Evolutionary conservation across 208 protist genomes (phyloP).

Genomic region (Crithidia sp.): DNA sequence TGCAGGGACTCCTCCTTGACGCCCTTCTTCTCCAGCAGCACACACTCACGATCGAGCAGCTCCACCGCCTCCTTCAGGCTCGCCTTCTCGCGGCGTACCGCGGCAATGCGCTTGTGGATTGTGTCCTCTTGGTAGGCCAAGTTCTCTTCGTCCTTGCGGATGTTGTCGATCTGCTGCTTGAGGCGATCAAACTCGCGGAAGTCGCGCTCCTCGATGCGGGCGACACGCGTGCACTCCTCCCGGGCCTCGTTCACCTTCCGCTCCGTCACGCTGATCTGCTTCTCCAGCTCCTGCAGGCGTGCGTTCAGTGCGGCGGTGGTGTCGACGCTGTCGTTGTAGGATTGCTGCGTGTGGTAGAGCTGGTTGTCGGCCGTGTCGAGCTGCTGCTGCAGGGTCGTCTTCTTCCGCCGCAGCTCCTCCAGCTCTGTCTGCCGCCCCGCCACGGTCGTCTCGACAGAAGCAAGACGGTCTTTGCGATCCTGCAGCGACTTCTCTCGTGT

Average conservation of each 20-base stretch:
- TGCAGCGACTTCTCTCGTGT: slow-evolving; percentile 71
- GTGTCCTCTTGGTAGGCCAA: slow-evolving; percentile 78
- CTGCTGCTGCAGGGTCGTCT: slow-evolving; percentile 80
- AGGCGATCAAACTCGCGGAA: slow-evolving; percentile 79
- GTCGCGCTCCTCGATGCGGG: slow-evolving; percentile 76
- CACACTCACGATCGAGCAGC: slow-evolving; percentile 69
- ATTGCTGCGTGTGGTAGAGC: slow-evolving; percentile 86
- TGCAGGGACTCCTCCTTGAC: slow-evolving; percentile 69
- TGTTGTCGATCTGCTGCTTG: slow-evolving; percentile 86
- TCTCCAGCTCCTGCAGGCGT: slow-evolving; percentile 72
- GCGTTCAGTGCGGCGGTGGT: slow-evolving; percentile 89
- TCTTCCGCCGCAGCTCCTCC: slow-evolving; percentile 55
- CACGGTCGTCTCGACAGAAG: slow-evolving; percentile 37
- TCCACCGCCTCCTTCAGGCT: slow-evolving; percentile 70
- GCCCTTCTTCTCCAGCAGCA: slow-evolving; percentile 64
- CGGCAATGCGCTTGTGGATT: slow-evolving; percentile 71
- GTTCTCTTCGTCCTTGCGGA: slow-evolving; percentile 74
- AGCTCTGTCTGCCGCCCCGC: slow-evolving; percentile 62
- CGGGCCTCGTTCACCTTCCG: slow-evolving; percentile 69
- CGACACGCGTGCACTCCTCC: slow-evolving; percentile 59
- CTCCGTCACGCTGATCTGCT: slow-evolving; percentile 77
- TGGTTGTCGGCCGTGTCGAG: slow-evolving; percentile 90
- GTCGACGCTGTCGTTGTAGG: slow-evolving; percentile 91
- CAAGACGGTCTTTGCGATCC: slow-evolving; percentile 38
- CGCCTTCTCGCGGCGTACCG: slow-evolving; percentile 57